Conservation (phyloP, 1,284 basidiomycete species). For the Fomitopsis betulina region DNA sequence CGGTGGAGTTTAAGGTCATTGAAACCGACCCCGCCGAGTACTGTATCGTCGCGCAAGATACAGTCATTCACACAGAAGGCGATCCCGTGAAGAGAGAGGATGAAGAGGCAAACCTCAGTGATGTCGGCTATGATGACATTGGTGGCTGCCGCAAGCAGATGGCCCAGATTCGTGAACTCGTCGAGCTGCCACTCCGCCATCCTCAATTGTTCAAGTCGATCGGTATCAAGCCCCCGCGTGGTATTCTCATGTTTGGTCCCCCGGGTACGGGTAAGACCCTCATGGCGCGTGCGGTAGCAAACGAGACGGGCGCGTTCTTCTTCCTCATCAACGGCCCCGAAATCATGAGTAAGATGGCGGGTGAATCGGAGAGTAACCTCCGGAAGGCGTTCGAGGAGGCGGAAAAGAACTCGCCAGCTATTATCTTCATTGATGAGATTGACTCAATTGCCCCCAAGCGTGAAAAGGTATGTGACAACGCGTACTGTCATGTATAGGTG, state of each 20-base stretch:
- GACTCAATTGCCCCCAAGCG: slow-evolving; percentile 99
- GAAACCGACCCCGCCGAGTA: slow-evolving; percentile 94
- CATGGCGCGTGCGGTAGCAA: slow-evolving; percentile 99
- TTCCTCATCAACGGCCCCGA: slow-evolving; percentile 99
- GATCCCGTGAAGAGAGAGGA: slow-evolving; percentile 99
- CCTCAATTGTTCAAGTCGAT: slow-evolving; percentile 99
- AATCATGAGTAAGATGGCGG: slow-evolving; percentile 99
- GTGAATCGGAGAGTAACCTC: slow-evolving; percentile 95
- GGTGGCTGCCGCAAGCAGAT: slow-evolving; percentile 99
- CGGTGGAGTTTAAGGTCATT: slow-evolving; percentile 98
- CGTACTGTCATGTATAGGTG: not conserved
- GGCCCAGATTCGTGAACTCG: slow-evolving; percentile 98
- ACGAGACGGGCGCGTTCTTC: slow-evolving; percentile 99
- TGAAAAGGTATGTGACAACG: slow-evolving; percentile 73
- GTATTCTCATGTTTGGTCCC: slow-evolving; percentile 95
- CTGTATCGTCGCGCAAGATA: slow-evolving; percentile 97
- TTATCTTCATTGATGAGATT: slow-evolving; percentile 99
- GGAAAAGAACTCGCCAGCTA: slow-evolving; percentile 99
- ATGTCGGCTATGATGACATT: slow-evolving; percentile 99
- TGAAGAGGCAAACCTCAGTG: slow-evolving; percentile 94
- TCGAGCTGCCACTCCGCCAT: slow-evolving; percentile 96
- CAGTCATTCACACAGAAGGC: slow-evolving; percentile 97
- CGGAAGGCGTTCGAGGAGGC: slow-evolving; percentile 99
- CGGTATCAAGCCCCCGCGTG: slow-evolving; percentile 99
- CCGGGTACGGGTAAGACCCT: slow-evolving; percentile 97